Percentiles rank a stretch among this genome's conserved stretches.
These are phyloP conservation scores for Kwoniella bestiolae DNA, from an alignment of 768 basidiomycete species.

Conservation along the genomic window DNA sequence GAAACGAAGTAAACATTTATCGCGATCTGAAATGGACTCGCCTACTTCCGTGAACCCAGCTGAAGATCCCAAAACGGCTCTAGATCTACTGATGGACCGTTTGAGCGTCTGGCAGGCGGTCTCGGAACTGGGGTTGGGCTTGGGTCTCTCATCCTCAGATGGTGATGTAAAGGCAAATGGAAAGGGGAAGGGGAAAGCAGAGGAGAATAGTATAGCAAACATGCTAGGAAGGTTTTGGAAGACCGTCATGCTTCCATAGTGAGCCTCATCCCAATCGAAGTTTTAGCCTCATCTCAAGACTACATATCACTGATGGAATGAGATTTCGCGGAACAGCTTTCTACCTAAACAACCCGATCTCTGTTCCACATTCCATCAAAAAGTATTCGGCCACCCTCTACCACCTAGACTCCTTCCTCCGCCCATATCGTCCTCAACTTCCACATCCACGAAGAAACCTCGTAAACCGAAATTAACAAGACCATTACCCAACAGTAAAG, in stretches of 20 bases:
- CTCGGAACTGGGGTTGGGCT: conserved; percentile 30
- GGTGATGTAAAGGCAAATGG: conserved; percentile 2
- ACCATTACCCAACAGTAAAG: conserved; percentile 27
- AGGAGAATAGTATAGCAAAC: conserved; percentile 20
- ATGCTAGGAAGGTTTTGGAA: conserved; percentile 44
- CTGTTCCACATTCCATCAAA: conserved; percentile 42
- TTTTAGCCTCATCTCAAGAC: background rate
- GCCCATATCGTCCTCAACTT: background rate
- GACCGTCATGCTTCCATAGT: conserved; percentile 36
- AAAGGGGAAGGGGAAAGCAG: conserved; percentile 28
- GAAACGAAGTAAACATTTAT: conserved; percentile 28
- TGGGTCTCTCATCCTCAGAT: background rate
- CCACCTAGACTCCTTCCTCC: conserved; percentile 25
- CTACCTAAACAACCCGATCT: conserved; percentile 32
- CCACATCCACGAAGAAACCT: conserved; percentile 31
- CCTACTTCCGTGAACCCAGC: conserved; percentile 5
- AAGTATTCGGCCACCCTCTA: conserved; percentile 46
- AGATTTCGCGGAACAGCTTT: conserved; percentile 28
- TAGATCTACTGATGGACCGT: conserved; percentile 50
- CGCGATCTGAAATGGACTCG: background rate
- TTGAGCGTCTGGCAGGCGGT: conserved; percentile 53
- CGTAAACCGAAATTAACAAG: conserved; percentile 46
- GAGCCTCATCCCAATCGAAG: conserved; percentile 15
- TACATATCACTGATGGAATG: too few relatives aligned
- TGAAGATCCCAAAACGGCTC: conserved; percentile 37